Base-by-base conservation (phyloP, 148 eudicot species). In the Persicaria tinctoria region DNA sequence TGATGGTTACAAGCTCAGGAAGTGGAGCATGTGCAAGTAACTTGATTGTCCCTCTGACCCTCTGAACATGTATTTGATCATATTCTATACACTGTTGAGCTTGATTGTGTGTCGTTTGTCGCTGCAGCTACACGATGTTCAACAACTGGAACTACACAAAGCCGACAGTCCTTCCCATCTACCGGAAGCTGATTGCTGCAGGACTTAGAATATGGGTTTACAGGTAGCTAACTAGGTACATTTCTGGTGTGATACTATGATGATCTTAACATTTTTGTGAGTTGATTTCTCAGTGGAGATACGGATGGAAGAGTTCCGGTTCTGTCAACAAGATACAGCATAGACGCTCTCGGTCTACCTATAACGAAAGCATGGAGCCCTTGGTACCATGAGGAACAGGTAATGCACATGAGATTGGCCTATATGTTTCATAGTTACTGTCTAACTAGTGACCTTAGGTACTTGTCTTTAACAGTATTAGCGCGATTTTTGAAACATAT, bases 301-400 rank as follows among this genome's bases (percentile, higher is more conserved):
- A 93, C 98, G 18, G 98, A 93, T 83, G 98, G 98, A 75, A 91
- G 98, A 75, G 98, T 93, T 57, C 97, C 98, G 6, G 94, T 93
- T 1, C 76, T 93, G 75, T 91, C 98, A 32, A 93, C 98, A 13
- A 83, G 97, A 83, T 93, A 93, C 84, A 91, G 98, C 80, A 79
- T 93, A 62, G 87, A 80, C 80, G 82, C 91, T 77, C 79, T 93
- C 8, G 84, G 84, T 13, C 82, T 93, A 51, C 90, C 97, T 5
- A 88, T 93, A 64, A 88, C 79, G 8, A 86, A 80, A 81, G 78
- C 95, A 54, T 93, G 98, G 98, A 86, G 95, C 75, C 97, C 98
- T 14, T 93, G 98, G 98, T 93, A 93, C 87, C 93, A 93, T 74
- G 83, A 89, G 38, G 85, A 81, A 79, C 98, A 32, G 41, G 41